A percentile compares a stretch with the other conserved stretches of the same genome.
Evolutionary conservation across 192 early-diverging fungal species (phyloP).

Genomic region (Podochytrium sp.): DNA sequence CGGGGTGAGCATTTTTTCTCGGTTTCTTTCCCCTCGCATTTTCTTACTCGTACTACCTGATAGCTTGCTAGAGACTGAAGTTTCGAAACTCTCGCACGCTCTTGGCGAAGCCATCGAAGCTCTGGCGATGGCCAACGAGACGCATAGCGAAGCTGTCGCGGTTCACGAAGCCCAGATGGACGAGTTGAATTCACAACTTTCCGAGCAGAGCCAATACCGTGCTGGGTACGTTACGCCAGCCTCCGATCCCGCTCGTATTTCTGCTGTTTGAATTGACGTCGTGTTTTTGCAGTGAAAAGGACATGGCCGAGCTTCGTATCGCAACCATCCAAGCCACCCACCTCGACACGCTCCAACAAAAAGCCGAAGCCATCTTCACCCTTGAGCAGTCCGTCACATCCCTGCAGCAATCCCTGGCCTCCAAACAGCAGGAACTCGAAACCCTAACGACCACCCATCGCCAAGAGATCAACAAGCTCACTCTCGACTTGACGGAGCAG

Average conservation of each 20-base stretch:
- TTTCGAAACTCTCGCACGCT: not conserved
- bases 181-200: conserved; percentile 1
- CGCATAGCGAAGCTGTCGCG: not conserved
- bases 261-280: no score
- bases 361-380: not conserved
- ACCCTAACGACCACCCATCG: conserved; percentile 1
- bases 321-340: conserved; percentile 1
- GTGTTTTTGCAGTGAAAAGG: no score
- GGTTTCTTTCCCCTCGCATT: no score
- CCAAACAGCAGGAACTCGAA: not conserved
- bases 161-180: not conserved
- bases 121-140: not conserved
- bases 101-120: not conserved
- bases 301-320: conserved; percentile 30
- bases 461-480: conserved; percentile 20
- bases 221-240: no score
- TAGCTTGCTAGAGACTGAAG: conserved; percentile 14
- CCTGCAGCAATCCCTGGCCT: not conserved
- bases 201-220: conserved; percentile 12
- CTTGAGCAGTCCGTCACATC: not conserved
- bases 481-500: conserved; percentile 1
- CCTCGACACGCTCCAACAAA: not conserved
- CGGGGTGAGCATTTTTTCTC: no score
- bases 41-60: no score
- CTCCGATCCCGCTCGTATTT: no score